Evolutionary conservation across 2,329 filamentous ascomycete species (phyloP).

Genomic region (Sporothrix mexicana): DNA sequence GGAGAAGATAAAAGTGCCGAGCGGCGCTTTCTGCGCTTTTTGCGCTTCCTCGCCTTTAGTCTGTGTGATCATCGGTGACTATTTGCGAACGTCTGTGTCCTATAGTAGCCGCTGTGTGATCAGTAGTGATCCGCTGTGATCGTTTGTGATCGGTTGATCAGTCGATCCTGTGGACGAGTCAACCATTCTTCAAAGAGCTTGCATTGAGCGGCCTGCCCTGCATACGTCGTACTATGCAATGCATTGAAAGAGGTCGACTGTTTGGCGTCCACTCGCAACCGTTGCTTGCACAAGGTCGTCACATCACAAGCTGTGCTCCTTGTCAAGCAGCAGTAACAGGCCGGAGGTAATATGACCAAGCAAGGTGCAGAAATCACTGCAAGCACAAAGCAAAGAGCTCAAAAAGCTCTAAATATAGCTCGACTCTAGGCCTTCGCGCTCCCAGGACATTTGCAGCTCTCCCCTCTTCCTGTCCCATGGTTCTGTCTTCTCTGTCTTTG

Average conservation of each 20-base stretch:
- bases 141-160: not conserved
- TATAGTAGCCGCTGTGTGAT: not conserved
- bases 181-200: not conserved
- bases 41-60: too few relatives aligned
- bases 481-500: not conserved
- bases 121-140: constrained; percentile 3
- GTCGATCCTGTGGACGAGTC: not conserved
- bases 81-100: too few relatives aligned
- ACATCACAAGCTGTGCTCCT: not conserved
- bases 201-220: not conserved
- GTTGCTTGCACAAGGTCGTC: constrained; percentile 1
- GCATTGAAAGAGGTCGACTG: not conserved
- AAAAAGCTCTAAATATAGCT: constrained; percentile 9
- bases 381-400: not conserved
- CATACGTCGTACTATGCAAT: not conserved
- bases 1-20: not conserved
- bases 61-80: not conserved
- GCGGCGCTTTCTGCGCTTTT: not conserved
- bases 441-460: not conserved
- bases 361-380: too few relatives aligned
- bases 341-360: not conserved
- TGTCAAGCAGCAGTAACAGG: not conserved
- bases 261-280: not conserved
- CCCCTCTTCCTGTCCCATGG: constrained; percentile 16
- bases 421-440: not conserved